phyloP scores from a whole-genome alignment of 768 basidiomycete species.

The Mycena crocata region DNA sequence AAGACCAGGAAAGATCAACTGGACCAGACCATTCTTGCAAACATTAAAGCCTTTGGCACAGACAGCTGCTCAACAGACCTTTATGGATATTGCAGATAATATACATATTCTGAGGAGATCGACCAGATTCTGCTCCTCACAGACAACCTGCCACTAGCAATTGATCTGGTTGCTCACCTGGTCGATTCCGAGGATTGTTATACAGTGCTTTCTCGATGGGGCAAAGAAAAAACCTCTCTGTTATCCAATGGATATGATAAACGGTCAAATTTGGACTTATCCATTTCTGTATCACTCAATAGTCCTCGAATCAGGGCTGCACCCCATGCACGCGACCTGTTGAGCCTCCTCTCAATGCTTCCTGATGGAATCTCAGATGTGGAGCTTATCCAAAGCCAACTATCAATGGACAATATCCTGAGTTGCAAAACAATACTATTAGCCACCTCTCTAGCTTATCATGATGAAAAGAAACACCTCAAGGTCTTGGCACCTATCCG shows the following conservation, averaged over 20 bases:
- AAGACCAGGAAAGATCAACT: background rate
- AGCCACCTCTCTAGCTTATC: constrained; percentile 14
- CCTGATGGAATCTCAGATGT: constrained; percentile 19
- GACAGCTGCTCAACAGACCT: no score
- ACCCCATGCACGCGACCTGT: background rate
- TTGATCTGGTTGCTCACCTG: background rate
- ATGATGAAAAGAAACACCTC: background rate
- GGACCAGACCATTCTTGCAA: no score
- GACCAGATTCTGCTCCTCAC: background rate
- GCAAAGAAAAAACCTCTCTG: background rate
- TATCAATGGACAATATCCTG: background rate
- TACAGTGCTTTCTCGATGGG: background rate
- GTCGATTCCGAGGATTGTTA: background rate
- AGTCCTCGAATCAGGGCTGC: constrained; percentile 3
- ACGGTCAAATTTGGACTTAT: no score
- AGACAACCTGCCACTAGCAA: background rate
- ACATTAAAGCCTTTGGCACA: no score
- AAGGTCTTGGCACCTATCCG: background rate
- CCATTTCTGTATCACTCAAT: no score
- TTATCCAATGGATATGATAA: no score
- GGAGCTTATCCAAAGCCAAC: constrained; percentile 11
- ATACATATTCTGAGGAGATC: background rate
- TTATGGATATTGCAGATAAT: background rate
- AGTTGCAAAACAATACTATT: constrained; percentile 1
- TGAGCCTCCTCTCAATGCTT: constrained; percentile 16